Evolutionary conservation across 2,329 filamentous ascomycete species (phyloP), one percentile per base, ranked within the genome.

Genomic region (Ophiocordyceps australis): DNA sequence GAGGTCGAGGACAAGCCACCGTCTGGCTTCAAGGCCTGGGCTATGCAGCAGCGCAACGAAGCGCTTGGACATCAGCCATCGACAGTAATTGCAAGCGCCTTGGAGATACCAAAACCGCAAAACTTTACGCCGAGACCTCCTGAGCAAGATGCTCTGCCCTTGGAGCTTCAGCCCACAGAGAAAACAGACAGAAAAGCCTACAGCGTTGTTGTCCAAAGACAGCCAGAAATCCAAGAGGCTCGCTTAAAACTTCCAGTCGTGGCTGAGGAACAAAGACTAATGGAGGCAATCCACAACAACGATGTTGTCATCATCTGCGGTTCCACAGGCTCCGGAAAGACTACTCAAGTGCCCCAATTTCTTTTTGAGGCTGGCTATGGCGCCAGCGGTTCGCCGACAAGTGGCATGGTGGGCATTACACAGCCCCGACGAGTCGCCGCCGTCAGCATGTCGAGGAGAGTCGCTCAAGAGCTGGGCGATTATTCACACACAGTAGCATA

Each of bases 221-320:
- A 66, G 1, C 54, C 72, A 5, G 74, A 77, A 12, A 77, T 95
- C 14, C 81, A 94, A 45, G 66, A 74, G 24, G 69, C 74, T 9
- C 72, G 89, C 9, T 49, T 91, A 24, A 70, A 78, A 29, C 62
- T 98, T 11, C 89, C 89, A 0, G 80, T 98, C 2, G 82, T 95
- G 2, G 80, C 80, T 2, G 85, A 95, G 47, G 89, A 98, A 49
- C 89, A 98, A 45, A 83, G 77, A 41, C 85, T 98, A 17, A 95
- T 98, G 85, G 89, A 98, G 50, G 83, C 85, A 1, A 82, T 98
- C 25, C 77, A 94, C 49, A 86, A 86, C 44, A 78, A 94, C 45
- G 68, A 86, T 27, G 73, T 82, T 4, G 79, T 94, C 2, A 77
- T 98, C 9, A 71, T 98, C 7, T 94, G 86, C 54, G 89, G 89